A percentile compares a stretch with the other conserved stretches of the same genome.
phyloP scores from a whole-genome alignment of 306 rosid species.

The Glycine soja region DNA sequence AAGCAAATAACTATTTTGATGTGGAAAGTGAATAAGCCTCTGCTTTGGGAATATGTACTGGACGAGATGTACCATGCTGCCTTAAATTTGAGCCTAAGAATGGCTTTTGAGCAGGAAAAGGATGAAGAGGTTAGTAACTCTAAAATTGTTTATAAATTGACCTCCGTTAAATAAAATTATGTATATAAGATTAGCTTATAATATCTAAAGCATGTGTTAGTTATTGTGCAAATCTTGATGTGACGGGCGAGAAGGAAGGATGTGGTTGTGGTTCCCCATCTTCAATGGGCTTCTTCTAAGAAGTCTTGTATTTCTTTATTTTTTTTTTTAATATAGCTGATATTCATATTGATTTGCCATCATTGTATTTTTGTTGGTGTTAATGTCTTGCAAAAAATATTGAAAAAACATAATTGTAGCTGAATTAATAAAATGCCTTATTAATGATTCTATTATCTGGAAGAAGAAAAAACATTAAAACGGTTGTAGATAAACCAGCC shows the following conservation, averaged over 20 bases:
- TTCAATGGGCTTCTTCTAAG: neutral
- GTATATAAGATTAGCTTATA: constrained; percentile 11
- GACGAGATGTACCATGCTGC: constrained; percentile 97
- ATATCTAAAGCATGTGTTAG: constrained; percentile 15
- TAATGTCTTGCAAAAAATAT: neutral
- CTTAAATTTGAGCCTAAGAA: constrained; percentile 73
- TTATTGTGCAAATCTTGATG: constrained; percentile 18
- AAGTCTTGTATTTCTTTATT: too few species aligned
- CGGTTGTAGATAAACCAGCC: neutral
- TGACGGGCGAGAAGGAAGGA: neutral
- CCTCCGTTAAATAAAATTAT: neutral
- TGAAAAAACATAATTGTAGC: neutral
- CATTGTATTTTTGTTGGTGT: neutral
- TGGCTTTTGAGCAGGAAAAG: constrained; percentile 67
- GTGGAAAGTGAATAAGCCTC: constrained; percentile 80
- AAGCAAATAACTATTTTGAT: constrained; percentile 50
- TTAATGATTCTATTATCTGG: neutral
- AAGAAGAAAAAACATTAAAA: neutral
- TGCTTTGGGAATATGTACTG: constrained; percentile 70
- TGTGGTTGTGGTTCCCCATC: constrained; percentile 5
- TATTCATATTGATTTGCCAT: neutral
- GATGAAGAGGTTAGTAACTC: constrained; percentile 66
- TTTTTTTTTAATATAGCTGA: neutral
- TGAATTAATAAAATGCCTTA: neutral
- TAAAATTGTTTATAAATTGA: constrained; percentile 13